These are phyloP conservation scores for Fusarium falciforme DNA, from an alignment of 2,329 filamentous ascomycete genomes.

Conservation along the genomic window DNA sequence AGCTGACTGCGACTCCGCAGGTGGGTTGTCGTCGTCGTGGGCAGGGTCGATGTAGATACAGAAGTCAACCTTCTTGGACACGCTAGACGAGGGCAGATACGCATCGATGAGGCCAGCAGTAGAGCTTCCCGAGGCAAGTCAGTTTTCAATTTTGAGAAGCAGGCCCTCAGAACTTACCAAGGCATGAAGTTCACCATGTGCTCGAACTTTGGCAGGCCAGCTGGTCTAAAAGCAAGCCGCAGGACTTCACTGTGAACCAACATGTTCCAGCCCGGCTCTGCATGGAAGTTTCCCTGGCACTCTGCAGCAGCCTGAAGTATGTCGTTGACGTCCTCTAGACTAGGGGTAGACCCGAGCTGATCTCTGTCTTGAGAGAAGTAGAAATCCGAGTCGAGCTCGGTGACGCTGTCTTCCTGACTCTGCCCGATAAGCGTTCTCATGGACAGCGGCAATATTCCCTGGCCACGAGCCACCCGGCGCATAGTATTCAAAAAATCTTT, in stretches of 20 bases:
- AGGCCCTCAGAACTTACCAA: not conserved
- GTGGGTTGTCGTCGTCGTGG: not conserved
- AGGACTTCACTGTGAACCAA: constrained; percentile 1
- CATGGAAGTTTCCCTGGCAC: constrained; percentile 3
- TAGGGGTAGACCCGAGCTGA: not conserved
- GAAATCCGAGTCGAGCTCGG: not conserved
- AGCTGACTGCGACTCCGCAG: not conserved
- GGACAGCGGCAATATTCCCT: not conserved
- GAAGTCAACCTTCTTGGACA: not conserved
- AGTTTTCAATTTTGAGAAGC: not conserved
- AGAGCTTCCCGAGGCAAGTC: not conserved
- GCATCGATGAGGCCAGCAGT: not conserved
- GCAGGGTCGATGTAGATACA: not conserved
- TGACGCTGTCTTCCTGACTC: not conserved
- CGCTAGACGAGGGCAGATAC: not conserved
- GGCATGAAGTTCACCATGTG: not conserved
- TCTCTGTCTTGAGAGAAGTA: not conserved
- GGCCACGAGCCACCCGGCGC: not conserved
- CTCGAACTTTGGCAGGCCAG: not conserved
- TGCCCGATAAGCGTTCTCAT: not conserved
- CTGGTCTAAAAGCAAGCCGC: not conserved
- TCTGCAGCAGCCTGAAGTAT: not conserved
- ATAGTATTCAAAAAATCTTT: not conserved
- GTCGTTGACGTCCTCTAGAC: not conserved
- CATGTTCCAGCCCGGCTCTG: not conserved